Conservation (phyloP, 139 green algal genomes). For the Astrephomene gubernaculifera region DNA sequence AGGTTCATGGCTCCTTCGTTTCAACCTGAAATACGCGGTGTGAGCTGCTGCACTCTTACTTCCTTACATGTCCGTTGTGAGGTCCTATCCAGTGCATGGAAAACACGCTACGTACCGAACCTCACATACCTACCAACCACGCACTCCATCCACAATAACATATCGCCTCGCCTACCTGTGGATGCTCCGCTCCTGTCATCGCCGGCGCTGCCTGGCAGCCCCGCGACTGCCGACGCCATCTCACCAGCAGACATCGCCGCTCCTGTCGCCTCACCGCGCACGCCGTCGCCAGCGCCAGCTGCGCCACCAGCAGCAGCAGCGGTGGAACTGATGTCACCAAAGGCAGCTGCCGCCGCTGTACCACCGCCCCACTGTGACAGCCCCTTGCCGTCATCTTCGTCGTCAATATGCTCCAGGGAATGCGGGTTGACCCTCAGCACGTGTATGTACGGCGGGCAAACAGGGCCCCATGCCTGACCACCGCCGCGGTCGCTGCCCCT, state of each 20-base stretch:
- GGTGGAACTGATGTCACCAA: no score
- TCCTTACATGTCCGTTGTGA: not conserved
- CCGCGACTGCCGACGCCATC: not conserved
- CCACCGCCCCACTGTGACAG: not conserved
- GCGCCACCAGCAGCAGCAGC: no score
- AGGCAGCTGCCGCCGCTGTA: no score
- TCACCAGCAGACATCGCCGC: not conserved
- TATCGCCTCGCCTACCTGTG: no score
- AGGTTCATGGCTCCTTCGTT: not conserved
- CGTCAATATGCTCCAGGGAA: constrained; percentile 13
- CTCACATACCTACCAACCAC: not conserved
- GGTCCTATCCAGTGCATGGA: not conserved
- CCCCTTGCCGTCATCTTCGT: not conserved
- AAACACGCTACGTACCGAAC: not conserved
- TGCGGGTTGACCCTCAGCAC: constrained; percentile 6
- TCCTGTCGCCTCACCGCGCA: not conserved
- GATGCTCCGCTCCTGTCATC: no score
- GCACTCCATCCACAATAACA: no score
- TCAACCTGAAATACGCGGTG: not conserved
- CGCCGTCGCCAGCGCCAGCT: not conserved
- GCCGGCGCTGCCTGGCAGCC: no score
- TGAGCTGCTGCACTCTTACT: no score
- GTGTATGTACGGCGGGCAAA: constrained; percentile 37
- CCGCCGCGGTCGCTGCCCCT: not conserved
- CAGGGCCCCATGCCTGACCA: no score